Conservation (phyloP, 345 rosid species). For the Lumnitzera littorea region DNA sequence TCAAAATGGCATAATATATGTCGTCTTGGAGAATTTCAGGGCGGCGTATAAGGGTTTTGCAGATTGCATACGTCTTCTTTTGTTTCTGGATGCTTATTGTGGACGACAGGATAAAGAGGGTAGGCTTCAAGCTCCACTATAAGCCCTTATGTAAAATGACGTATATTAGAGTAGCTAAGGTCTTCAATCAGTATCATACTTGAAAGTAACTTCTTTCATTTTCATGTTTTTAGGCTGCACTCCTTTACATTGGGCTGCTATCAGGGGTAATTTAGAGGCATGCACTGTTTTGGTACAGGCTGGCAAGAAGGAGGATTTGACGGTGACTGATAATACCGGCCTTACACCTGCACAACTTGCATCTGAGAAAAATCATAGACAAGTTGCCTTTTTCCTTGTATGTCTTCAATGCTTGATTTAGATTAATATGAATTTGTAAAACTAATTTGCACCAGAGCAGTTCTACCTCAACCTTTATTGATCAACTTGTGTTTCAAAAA, state of each 20-base stretch:
- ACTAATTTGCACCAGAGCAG: no score
- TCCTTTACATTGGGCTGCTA: constrained; percentile 98
- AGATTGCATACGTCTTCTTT: constrained; percentile 86
- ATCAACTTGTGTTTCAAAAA: no score
- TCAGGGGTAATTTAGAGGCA: constrained; percentile 96
- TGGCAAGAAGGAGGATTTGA: constrained; percentile 90
- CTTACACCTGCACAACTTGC: constrained; percentile 99
- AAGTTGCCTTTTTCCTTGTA: constrained; percentile 99
- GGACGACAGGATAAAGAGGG: constrained; percentile 99
- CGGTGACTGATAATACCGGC: constrained; percentile 83
- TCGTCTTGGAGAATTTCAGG: constrained; percentile 57
- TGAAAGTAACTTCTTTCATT: no score
- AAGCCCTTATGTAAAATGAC: no score
- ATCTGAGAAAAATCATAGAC: constrained; percentile 92
- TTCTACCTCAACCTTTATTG: no score
- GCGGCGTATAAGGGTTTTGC: constrained; percentile 99
- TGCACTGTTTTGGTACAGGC: constrained; percentile 98
- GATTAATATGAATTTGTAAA: not conserved
- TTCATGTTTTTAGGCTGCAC: constrained; percentile 66
- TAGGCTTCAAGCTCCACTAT: constrained; percentile 9
- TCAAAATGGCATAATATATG: no score
- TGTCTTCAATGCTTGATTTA: constrained; percentile 36
- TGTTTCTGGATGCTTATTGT: constrained; percentile 87
- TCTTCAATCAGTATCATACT: no score
- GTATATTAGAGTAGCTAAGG: no score